phyloP scores from a whole-genome alignment of 495 filamentous ascomycete species.

The Hypoxylon lienhwacheense region DNA sequence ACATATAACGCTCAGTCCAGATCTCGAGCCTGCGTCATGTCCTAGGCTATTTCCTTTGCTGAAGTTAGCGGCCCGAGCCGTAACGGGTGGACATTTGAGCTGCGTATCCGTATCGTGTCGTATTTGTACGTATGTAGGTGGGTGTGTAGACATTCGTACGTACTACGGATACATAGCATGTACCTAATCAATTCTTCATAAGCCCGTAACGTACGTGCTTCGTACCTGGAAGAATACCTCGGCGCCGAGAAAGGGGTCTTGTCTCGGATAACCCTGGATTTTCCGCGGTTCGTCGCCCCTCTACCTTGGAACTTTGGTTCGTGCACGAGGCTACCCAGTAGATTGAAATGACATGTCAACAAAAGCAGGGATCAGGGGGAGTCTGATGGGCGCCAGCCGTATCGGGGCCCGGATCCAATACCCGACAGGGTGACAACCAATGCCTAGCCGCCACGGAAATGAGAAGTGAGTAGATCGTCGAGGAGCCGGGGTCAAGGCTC shows the following conservation, averaged over 20 bases:
- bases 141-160: neutral
- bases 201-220: neutral
- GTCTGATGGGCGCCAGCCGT: slow-evolving; percentile 21
- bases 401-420: slow-evolving; percentile 23
- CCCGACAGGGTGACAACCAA: slow-evolving; percentile 33
- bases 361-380: slow-evolving; percentile 5
- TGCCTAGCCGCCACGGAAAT: slow-evolving; percentile 33
- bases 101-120: slow-evolving; percentile 6
- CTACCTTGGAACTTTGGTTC: slow-evolving; percentile 24
- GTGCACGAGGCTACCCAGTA: slow-evolving; percentile 28
- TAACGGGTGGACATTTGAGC: slow-evolving; percentile 2
- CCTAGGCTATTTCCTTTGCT: neutral
- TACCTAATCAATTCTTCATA: neutral
- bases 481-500: slow-evolving; percentile 29
- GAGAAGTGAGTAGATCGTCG: slow-evolving; percentile 36
- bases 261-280: slow-evolving; percentile 18
- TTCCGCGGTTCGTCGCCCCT: slow-evolving; percentile 29
- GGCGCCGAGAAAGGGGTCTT: slow-evolving; percentile 25
- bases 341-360: slow-evolving; percentile 33
- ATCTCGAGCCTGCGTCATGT: slow-evolving; percentile 13
- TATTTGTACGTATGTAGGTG: neutral
- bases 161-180: no score
- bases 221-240: slow-evolving; percentile 16
- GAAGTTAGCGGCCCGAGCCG: slow-evolving; percentile 22
- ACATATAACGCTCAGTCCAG: slow-evolving; percentile 16